Evolutionary conservation across 495 filamentous ascomycete species (phyloP).

Genomic region (Penicillium subrubescens): DNA sequence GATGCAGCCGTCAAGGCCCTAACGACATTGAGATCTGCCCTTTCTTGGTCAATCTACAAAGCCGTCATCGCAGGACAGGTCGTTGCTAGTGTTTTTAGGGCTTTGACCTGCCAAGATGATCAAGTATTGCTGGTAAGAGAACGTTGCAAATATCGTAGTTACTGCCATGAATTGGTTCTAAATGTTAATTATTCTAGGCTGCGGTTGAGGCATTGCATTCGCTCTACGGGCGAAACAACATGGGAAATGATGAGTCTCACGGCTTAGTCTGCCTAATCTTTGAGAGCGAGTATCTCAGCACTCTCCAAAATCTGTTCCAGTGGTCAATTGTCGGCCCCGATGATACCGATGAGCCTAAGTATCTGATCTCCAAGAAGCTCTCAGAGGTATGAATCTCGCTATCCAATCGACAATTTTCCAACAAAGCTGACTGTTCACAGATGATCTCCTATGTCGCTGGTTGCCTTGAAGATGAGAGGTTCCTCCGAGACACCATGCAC

Average conservation of each 20-base stretch:
- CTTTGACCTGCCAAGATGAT: slow-evolving; percentile 71
- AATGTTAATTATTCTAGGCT: slow-evolving; percentile 53
- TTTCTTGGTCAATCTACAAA: slow-evolving; percentile 83
- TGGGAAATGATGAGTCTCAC: slow-evolving; percentile 78
- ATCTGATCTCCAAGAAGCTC: slow-evolving; percentile 88
- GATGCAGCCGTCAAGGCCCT: slow-evolving; percentile 72
- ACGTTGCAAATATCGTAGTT: background rate
- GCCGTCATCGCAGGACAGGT: slow-evolving; percentile 70
- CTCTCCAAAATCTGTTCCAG: slow-evolving; percentile 76
- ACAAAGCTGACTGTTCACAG: slow-evolving; percentile 38
- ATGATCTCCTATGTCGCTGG: slow-evolving; percentile 82
- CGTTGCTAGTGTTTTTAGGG: slow-evolving; percentile 70
- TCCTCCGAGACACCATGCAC: slow-evolving; percentile 51
- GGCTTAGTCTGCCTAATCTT: slow-evolving; percentile 80
- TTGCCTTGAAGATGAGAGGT: slow-evolving; percentile 76
- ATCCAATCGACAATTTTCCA: background rate
- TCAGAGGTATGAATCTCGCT: slow-evolving; percentile 67
- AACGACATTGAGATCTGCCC: slow-evolving; percentile 69
- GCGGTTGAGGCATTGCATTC: slow-evolving; percentile 82
- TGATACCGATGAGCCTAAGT: slow-evolving; percentile 87
- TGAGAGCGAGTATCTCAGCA: slow-evolving; percentile 62
- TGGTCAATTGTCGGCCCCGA: slow-evolving; percentile 79
- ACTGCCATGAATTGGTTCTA: background rate
- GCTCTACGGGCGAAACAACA: slow-evolving; percentile 72
- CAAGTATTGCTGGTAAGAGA: slow-evolving; percentile 70